Evolutionary conservation across 2,329 filamentous ascomycete species (phyloP), one percentile per base, ranked within the genome.

Genomic region (Lachnellula arida): DNA sequence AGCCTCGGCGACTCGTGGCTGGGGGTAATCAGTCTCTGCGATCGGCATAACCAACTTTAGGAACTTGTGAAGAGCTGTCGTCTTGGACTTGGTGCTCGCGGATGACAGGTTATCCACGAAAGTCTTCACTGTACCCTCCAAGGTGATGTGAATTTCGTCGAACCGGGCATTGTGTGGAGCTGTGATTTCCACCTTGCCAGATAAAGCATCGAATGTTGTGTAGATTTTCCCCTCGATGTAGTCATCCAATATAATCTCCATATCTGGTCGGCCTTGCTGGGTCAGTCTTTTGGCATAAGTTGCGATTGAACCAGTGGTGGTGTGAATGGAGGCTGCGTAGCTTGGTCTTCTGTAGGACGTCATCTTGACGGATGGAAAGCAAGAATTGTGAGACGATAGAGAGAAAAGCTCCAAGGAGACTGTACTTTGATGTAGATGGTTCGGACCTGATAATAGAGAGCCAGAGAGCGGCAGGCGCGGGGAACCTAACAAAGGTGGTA

Each of bases 1-100:
- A 19, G 66, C 64, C 51, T 68, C 66, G 17, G 63, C 64, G 35
- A 69, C 57, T 53, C 65, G 55, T 47, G 62, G 63, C 46, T 63
- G 63, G 40, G 67, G 65, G 49, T 70, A 70, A 1, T 61, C 54
- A 9, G 59, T 57, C 28, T 68, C 63, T 44, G 53, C 49, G 23
- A 70, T 60, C n/a, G 69, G 69, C 69, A 71, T 71, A 35, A 56
- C 49, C 49, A 71, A 53, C 28, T 65, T 70, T 34, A 71, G 54
- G 48, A 70, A 70, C 51, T 60, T 67, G 58, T 71, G 69, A 12
- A 56, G 40, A 11, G 68, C 67, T 11, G 59, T 65, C 8, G 63
- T 67, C 25, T 60, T 61, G 2, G 60, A 57, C 42, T 47, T 58
- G 32, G 63, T 51, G 32, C 35, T 60, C 2, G 66, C 56, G 6